Base-by-base conservation (phyloP, 164 flowering plant species). In the Taxillus chinensis region DNA sequence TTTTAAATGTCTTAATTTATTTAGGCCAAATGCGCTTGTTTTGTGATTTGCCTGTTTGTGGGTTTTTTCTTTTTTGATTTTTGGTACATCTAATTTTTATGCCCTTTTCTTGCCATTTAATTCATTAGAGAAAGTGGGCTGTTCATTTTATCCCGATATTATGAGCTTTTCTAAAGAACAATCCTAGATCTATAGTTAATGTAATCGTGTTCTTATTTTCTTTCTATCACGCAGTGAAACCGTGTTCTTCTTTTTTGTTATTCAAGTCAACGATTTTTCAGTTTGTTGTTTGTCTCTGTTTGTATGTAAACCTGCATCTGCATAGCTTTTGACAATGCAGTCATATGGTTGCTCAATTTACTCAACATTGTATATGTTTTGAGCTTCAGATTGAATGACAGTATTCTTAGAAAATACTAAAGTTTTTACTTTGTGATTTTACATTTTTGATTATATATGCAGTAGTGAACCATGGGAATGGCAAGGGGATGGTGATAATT, bases 391-490 rank as follows among this genome's bases (percentile, higher is more conserved):
- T n/a, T n/a, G 5, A 4, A 16, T n/a, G 37, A 5, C 5, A n/a
- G 17, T 54, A 5, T 17, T 13, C 39, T 8, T 3, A 27, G 27
- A 27, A 27, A 27, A 27, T 17, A 8, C 12, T 10, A 17, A 17
- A 4, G 9, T 5, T 54, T 5, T 3, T 5, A 2, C 5, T 4
- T 51, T 41, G n/a, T 27, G 27, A 27, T 27, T 27, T 27, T 27
- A 27, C 27, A 0, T 27, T 27, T 27, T 27, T 27, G 27, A 27
- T 27, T 27, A 27, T 27, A 27, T 27, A 27, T 27, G 63, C 58
- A 68, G 64, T 57, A 64, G 72, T 16, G 78, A 67, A 63, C 61
- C 70, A 16, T 84, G 85, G 86, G 73, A 63, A 13, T 82, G 83
- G 90, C 75, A 72, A 68, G 71, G 68, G 5, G 75, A 68, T 43